Evolutionary conservation across 2,329 filamentous ascomycete genomes (phyloP), one percentile per base, ranked within the genome.

Genomic region (Cadophora luteo-olivacea): DNA sequence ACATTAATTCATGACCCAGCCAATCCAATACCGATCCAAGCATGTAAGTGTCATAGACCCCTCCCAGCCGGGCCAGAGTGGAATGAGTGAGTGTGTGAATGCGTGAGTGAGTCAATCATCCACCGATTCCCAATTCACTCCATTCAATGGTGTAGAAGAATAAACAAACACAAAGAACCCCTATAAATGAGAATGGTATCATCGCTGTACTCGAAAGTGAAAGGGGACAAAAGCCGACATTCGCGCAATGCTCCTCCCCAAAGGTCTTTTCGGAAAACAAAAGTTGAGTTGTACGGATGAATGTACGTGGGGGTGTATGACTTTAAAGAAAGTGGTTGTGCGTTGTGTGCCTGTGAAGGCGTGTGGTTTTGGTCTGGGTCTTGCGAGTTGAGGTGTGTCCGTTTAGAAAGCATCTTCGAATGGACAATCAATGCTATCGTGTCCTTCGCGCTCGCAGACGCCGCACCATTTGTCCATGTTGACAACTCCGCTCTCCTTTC

Each of bases 381-480:
- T 14, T 54, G 33, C 25, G 25, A 29, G 45, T 22, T 25, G 49
- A 6, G 24, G 22, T 55, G n/a, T 61, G 48, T n/a, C 12, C 9
- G 24, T 36, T 68, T 82, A 90, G 72, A 90, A 92, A 36, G 89
- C 89, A 79, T 97, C 93, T 81, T 97, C 94, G 80, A 97, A 92
- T 14, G 94, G 94, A 80, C 94, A 97, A 80, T 97, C 93, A 70
- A 97, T 94, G 77, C 95, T 97, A 80, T 97, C 92, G 79, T 99
- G 96, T 16, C 96, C 96, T 77, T 99, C 96, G 70, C 93, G 89
- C 83, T 99, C 96, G 79, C 96, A 99, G 55, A 98, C 84, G 19
- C 96, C 96, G 80, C 96, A 99, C 96, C 96, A 99, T 82, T 97
- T 97, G 70, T 91, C 87, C 65, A 90, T 88, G 76, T 98, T 93